Evolutionary conservation across 192 early-diverging fungal species (phyloP).

Genomic region (Coemansia sp.): DNA sequence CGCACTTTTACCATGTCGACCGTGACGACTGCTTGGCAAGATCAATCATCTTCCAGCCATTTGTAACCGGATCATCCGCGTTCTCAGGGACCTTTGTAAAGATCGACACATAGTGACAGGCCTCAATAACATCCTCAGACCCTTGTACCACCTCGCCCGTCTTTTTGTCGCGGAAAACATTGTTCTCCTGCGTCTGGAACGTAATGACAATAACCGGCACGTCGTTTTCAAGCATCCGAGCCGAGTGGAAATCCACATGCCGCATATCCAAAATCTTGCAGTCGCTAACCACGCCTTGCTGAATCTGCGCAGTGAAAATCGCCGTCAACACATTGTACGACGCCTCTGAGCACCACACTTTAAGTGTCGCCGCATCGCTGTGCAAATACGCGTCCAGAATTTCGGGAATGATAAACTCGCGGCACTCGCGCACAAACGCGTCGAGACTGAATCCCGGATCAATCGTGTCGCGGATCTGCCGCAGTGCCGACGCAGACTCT

Average conservation of each 20-base stretch:
- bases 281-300: conserved; percentile 88
- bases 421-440: conserved; percentile 85
- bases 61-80: conserved; percentile 77
- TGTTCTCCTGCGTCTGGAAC: conserved; percentile 93
- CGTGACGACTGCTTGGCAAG: conserved; percentile 73
- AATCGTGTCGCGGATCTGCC: conserved; percentile 72
- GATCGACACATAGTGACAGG: conserved; percentile 82
- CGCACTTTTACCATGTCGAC: conserved; percentile 41
- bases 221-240: conserved; percentile 91
- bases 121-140: conserved; percentile 85
- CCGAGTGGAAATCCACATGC: conserved; percentile 84
- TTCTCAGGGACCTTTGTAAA: conserved; percentile 86
- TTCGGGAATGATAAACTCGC: conserved; percentile 92
- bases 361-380: conserved; percentile 77
- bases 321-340: conserved; percentile 82
- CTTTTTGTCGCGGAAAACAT: conserved; percentile 83
- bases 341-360: conserved; percentile 94
- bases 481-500: conserved; percentile 88
- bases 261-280: conserved; percentile 93
- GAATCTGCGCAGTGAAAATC: conserved; percentile 77
- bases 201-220: conserved; percentile 86
- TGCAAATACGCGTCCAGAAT: conserved; percentile 93
- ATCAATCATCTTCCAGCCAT: conserved; percentile 92
- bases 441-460: conserved; percentile 87
- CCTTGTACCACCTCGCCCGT: conserved; percentile 87